These are phyloP conservation scores for Quercus engelmannii DNA, from an alignment of 306 rosid species.

Conservation along the genomic window DNA sequence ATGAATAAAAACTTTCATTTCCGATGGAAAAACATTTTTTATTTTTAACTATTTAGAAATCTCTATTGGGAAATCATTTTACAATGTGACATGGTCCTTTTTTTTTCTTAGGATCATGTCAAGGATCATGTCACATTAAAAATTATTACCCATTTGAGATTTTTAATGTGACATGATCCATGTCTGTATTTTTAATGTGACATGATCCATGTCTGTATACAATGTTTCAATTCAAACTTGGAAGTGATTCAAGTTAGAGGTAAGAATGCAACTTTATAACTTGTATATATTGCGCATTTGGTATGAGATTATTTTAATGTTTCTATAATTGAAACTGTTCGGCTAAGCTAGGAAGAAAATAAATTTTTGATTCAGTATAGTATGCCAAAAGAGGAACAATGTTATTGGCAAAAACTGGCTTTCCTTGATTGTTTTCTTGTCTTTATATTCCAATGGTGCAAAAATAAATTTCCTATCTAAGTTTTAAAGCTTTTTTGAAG, in stretches of 20 bases:
- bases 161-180: background rate
- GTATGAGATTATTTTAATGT: too few species aligned
- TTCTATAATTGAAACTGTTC: slow-evolving; percentile 13
- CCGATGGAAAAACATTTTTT: too few species aligned
- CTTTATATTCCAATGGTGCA: slow-evolving; percentile 8
- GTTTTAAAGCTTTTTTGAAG: slow-evolving; percentile 10
- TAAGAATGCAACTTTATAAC: slow-evolving; percentile 4
- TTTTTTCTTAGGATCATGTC: too few species aligned
- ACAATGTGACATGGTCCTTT: too few species aligned
- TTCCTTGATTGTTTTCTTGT: slow-evolving; percentile 21
- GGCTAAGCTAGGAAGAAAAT: background rate
- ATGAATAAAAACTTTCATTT: too few species aligned
- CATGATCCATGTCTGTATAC: background rate
- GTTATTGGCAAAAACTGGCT: background rate
- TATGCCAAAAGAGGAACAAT: background rate
- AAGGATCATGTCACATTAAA: too few species aligned
- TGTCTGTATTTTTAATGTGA: background rate
- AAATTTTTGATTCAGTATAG: background rate
- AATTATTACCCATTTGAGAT: too few species aligned
- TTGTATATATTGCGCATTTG: background rate
- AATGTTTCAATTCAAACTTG: slow-evolving; percentile 3
- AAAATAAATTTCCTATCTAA: slow-evolving; percentile 13
- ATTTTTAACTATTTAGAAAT: too few species aligned
- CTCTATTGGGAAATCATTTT: too few species aligned
- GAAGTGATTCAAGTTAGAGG: background rate